A percentile compares a stretch with the other conserved stretches of the same genome.
Conservation (phyloP, 108 stramenopile species). For the Cyclotella distinguenda region DNA sequence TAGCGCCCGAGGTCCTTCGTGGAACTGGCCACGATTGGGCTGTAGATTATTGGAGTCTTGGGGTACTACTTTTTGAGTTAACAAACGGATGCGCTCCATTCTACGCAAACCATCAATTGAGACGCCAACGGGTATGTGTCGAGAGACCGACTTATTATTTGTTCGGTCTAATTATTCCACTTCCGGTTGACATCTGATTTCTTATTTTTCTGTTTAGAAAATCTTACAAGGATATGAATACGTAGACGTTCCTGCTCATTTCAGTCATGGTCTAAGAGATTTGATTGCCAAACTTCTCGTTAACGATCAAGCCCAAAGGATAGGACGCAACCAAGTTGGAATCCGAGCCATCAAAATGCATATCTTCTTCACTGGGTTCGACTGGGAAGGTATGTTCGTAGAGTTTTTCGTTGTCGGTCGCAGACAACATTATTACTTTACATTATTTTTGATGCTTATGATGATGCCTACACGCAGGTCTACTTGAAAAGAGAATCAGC, state of each 20-base stretch:
- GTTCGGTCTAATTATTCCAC: too few species aligned
- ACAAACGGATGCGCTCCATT: slow-evolving; percentile 68
- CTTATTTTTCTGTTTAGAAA: too few species aligned
- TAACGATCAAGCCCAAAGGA: slow-evolving; percentile 54
- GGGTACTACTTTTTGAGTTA: slow-evolving; percentile 60
- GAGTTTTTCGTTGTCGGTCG: not conserved
- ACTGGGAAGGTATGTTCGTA: slow-evolving; percentile 36
- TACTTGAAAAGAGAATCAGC: not conserved
- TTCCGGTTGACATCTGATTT: too few species aligned
- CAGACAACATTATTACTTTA: not conserved
- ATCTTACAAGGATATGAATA: slow-evolving; percentile 41
- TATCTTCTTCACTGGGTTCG: slow-evolving; percentile 43
- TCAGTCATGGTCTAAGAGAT: slow-evolving; percentile 52
- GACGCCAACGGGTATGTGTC: slow-evolving; percentile 7
- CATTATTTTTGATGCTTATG: not conserved
- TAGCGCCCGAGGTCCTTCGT: slow-evolving; percentile 56
- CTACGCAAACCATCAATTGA: slow-evolving; percentile 28
- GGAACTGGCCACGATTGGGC: slow-evolving; percentile 74
- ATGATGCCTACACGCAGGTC: slow-evolving; percentile 3
- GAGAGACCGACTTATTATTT: too few species aligned
- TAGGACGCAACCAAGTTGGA: slow-evolving; percentile 59
- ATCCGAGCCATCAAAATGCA: slow-evolving; percentile 42
- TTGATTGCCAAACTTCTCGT: slow-evolving; percentile 65
- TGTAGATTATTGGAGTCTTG: slow-evolving; percentile 70
- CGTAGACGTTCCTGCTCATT: slow-evolving; percentile 32